Evolutionary conservation across 371 early-diverging fungal species (phyloP), one percentile per base, ranked within the genome.

Genomic region (Rhizoclosmatium hyalinum): DNA sequence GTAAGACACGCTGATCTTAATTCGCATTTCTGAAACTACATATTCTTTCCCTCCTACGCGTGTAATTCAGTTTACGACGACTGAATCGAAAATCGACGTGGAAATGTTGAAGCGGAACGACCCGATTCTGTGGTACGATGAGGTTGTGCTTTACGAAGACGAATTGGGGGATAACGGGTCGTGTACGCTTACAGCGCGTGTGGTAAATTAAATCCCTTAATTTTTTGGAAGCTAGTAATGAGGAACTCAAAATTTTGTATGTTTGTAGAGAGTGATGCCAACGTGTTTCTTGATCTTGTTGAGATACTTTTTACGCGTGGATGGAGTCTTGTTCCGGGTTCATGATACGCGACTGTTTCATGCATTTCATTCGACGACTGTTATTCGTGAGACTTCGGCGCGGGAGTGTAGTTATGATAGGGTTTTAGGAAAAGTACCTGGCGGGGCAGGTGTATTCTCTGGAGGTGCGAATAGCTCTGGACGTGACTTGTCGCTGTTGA

Each of bases 101-200:
- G 90, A 90, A n/a, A 81, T 86, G 63, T 87, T 98, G 41, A 91
- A 85, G 75, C 66, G 75, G 44, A 91, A 85, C 14, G 97, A 98
- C 50, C 94, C 93, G 0, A 96, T 98, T 57, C 79, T 94, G 50
- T 96, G 94, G 79, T 96, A 92, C 75, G 94, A 95, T 77, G 94
- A 96, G 66, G 89, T 92, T 57, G 89, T 95, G 1, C 84, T 98
- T 61, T 98, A 90, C 79, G 98, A 98, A 78, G 98, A 98, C 80
- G 98, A 98, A 81, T 84, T 98, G 55, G 96, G 93, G 8, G 98
- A 98, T 77, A 96, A 96, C 79, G 98, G 98, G 14, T 89, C 92
- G 1, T 92, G 95, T 6, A 83, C 93, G 68, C 81, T 94, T 42
- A 89, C 89, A 2, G 89, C 92, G 32, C 92, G 94, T 76, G 83